Percentiles rank a stretch among this genome's conserved stretches.
These are phyloP conservation scores for Musa schizocarpa DNA, from an alignment of 176 grass and related monocot species.

Conservation along the genomic window DNA sequence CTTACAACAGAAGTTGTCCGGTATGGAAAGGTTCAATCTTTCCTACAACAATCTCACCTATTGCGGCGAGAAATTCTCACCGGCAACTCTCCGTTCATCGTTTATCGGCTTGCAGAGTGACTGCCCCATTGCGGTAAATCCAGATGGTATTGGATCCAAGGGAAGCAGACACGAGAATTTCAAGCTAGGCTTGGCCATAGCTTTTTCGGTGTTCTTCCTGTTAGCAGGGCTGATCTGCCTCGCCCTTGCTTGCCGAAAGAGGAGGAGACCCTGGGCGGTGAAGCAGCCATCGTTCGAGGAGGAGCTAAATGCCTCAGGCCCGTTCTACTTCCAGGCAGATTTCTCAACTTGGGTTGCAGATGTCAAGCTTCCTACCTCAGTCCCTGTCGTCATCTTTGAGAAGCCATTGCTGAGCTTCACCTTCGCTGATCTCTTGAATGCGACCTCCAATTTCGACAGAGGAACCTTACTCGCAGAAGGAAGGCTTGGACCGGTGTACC, in stretches of 20 bases:
- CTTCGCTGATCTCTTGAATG: slow-evolving; percentile 69
- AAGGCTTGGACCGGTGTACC: slow-evolving; percentile 81
- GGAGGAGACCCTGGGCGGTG: slow-evolving; percentile 32
- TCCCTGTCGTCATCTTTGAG: slow-evolving; percentile 89
- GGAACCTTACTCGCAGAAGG: slow-evolving; percentile 88
- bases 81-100: slow-evolving; percentile 32
- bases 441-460: slow-evolving; percentile 80
- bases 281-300: slow-evolving; percentile 60
- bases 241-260: slow-evolving; percentile 31
- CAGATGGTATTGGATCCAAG: slow-evolving; percentile 32
- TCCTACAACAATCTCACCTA: slow-evolving; percentile 97
- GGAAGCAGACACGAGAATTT: slow-evolving; percentile 31
- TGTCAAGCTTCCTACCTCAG: slow-evolving; percentile 72
- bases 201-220: slow-evolving; percentile 51
- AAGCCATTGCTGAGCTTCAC: slow-evolving; percentile 79
- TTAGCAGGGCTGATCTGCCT: slow-evolving; percentile 43
- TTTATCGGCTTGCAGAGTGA: slow-evolving; percentile 65
- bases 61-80: slow-evolving; percentile 59
- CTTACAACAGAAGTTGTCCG: slow-evolving; percentile 49
- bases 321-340: slow-evolving; percentile 72
- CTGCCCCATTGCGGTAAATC: slow-evolving; percentile 86
- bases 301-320: slow-evolving; percentile 50
- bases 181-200: slow-evolving; percentile 42
- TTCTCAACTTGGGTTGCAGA: slow-evolving; percentile 85
- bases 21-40: slow-evolving; percentile 75